Base-by-base conservation (phyloP, 2,329 filamentous ascomycete genomes). In the Cladophialophora psammophila region DNA sequence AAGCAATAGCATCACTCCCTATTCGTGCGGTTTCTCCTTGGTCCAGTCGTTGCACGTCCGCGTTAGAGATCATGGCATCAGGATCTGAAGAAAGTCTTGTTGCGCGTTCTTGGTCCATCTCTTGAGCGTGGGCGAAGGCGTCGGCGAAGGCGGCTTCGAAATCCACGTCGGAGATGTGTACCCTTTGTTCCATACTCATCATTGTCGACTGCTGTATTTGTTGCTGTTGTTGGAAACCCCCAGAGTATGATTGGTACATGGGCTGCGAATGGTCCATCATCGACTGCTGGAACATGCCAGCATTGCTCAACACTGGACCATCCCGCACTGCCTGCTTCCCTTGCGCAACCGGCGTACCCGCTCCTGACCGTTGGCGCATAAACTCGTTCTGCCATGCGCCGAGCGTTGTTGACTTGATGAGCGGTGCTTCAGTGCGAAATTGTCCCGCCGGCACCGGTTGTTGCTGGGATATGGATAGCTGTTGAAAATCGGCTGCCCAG, bases 381-480 rank as follows among this genome's bases (percentile, higher is more conserved):
- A 90, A 90, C 71, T 89, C 87, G 73, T 86, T 81, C 60, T 89
- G 87, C 88, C 88, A 90, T 79, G 81, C 80, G 71, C 76, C 72
- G 20, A 61, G 32, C 38, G 76, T 74, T 1, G 72, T 61, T 48
- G 71, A 71, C 35, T 69, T 71, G 20, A 75, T 73, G 64, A 76
- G 64, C 31, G 78, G 75, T 20, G 77, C 76, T 64, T 80, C 76
- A 31, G 78, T 76, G 52, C 77, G 77, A 76, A 82, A 77, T 70
- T 84, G 82, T 78, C 80, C 72, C 72, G 85, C 80, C 73, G 83
- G 78, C 74, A 86, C 74, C 73, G 83, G 73, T 13, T 48, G 52
- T 69, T 80, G 73, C 76, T 78, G 79, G 78, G 82, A 74, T 4
- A 77, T 76, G 10, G 79, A 79, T 36, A 84, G 76, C 10, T 78